Evolutionary conservation across 2,329 filamentous ascomycete species (phyloP), one percentile per base, ranked within the genome.

Genomic region (Colletotrichum melonis): DNA sequence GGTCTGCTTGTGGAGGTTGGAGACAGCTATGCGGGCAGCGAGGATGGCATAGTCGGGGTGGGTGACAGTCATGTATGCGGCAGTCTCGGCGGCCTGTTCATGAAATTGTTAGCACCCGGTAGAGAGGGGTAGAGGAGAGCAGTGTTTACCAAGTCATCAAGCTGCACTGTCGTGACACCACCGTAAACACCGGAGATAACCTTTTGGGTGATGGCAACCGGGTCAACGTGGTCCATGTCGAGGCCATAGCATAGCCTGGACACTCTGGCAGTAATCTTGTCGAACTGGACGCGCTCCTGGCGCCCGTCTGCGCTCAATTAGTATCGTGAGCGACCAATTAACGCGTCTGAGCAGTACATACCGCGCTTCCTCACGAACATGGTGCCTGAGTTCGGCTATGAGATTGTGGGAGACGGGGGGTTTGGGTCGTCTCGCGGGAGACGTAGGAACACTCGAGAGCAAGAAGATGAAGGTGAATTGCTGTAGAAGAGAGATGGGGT

Each of bases 111-210:
- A 80, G 78, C 52, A 35, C 24, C 16, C 3, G 57, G 24, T 12
- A 9, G 3, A 11, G n/a, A 14, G 9, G 14, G 38, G 8, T 14
- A 30, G 58, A 46, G 58, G 38, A 16, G 35, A n/a, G 54, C n/a
- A 22, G 16, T 42, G 85, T 94, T 86, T 89, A 98, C 96, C 84
- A 99, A 87, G 87, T 99, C 97, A 80, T 99, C 97, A 71, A 99
- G 90, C 87, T 99, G 95, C 75, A 97, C 90, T 58, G 97, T 99
- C 59, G 95, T 98, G 67, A 99, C 97, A 84, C 97, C 97, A 81
- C 98, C 95, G 85, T 99, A 99, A 77, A 99, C 97, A 88, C 97
- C 97, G 80, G 96, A 97, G 83, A 99, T 99, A 84, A 99, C 97
- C 87, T 98, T 99, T 87, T 98, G 95, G 73, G 97, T 99, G 83